These are phyloP conservation scores for Hippophae gyantsensis DNA, from an alignment of 306 rosid species.

Conservation along the genomic window DNA sequence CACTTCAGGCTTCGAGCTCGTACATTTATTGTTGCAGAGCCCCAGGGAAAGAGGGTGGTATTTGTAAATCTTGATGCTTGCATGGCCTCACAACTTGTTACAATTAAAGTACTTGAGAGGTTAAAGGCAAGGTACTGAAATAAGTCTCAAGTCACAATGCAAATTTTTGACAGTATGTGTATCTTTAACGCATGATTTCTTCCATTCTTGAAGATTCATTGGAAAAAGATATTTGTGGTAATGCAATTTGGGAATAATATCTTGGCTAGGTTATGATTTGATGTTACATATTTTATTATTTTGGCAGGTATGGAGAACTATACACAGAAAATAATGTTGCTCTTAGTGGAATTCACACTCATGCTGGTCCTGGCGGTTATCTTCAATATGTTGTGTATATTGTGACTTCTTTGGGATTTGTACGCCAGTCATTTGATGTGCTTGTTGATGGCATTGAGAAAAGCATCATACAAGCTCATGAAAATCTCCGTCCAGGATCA, in stretches of 20 bases:
- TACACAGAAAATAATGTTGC: conserved; percentile 87
- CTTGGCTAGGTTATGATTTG: neutral
- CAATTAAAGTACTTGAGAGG: conserved; percentile 66
- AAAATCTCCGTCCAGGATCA: conserved; percentile 75
- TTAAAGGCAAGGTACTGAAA: conserved; percentile 66
- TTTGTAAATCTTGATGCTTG: conserved; percentile 95
- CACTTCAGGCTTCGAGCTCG: conserved; percentile 83
- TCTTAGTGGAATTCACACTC: conserved; percentile 92
- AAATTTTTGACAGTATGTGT: neutral
- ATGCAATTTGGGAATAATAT: conserved; percentile 2
- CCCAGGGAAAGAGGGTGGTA: conserved; percentile 58
- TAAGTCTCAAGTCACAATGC: conserved; percentile 4
- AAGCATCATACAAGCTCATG: conserved; percentile 70
- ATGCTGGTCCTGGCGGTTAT: conserved; percentile 98
- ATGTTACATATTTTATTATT: neutral
- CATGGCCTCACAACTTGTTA: conserved; percentile 81
- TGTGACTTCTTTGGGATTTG: conserved; percentile 87
- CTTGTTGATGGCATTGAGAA: conserved; percentile 91
- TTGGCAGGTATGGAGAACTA: conserved; percentile 68
- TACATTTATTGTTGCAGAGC: conserved; percentile 64
- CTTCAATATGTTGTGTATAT: conserved; percentile 77
- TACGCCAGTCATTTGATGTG: conserved; percentile 74
- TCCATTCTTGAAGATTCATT: neutral
- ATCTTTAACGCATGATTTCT: neutral
- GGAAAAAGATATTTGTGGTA: neutral